phyloP scores from a whole-genome alignment of 495 filamentous ascomycete genomes.

The Aspergillus campestris region DNA sequence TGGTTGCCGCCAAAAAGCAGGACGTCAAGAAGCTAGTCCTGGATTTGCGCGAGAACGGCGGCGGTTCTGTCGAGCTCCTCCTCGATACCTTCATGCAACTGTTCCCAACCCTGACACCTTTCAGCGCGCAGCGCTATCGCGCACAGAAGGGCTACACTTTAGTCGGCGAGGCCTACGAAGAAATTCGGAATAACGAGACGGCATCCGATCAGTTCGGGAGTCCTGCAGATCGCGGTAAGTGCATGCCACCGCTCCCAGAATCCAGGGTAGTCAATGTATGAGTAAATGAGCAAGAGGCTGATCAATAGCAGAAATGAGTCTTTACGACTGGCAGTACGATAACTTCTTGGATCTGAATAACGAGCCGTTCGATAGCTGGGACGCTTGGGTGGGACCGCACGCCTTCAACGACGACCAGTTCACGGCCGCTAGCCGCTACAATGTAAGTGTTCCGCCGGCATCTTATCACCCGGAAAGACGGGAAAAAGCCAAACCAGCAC shows the following conservation, averaged over 20 bases:
- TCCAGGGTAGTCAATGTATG: neutral
- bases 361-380: conserved; percentile 39
- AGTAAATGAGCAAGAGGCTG: neutral
- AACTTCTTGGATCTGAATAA: conserved; percentile 2
- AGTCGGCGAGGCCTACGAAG: conserved; percentile 22
- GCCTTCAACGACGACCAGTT: conserved; percentile 32
- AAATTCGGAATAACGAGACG: neutral
- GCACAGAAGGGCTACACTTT: conserved; percentile 31
- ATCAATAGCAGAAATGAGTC: neutral
- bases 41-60: conserved; percentile 42
- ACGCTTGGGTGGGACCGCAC: conserved; percentile 36
- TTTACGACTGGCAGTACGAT: conserved; percentile 2
- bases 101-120: conserved; percentile 40
- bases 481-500: neutral
- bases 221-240: neutral
- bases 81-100: conserved; percentile 44
- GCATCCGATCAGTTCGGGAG: neutral
- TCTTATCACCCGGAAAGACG: too few species aligned
- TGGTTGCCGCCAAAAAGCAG: conserved; percentile 22
- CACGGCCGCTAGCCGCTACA: conserved; percentile 21
- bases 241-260: neutral
- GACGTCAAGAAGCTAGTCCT: conserved; percentile 40
- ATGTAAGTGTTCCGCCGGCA: neutral
- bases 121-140: conserved; percentile 35
- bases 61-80: conserved; percentile 32